Evolutionary conservation across 139 green algal species (phyloP).

Genomic region (Trebouxia sp.): DNA sequence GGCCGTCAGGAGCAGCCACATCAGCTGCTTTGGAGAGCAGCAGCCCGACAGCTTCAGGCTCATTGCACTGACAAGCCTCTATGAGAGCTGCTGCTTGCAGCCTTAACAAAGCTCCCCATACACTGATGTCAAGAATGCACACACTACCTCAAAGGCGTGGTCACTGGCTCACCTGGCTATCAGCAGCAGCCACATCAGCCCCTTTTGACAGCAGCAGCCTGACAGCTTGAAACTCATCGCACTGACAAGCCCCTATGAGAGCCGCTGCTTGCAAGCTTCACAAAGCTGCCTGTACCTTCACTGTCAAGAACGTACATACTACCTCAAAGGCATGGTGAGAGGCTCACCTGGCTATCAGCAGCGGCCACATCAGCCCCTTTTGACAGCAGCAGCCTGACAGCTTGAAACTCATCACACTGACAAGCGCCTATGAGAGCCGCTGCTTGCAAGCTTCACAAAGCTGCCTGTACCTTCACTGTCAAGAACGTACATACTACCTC

Average conservation of each 20-base stretch:
- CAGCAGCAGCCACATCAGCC: background rate
- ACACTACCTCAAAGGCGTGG: no score
- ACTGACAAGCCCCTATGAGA: background rate
- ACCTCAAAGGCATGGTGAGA: no score
- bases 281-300: no score
- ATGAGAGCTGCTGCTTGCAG: background rate
- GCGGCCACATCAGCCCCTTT: background rate
- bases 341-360: background rate
- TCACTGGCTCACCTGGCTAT: background rate
- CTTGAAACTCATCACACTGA: background rate
- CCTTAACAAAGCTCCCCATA: no score
- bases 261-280: no score
- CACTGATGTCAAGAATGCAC: no score
- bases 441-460: no score
- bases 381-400: background rate
- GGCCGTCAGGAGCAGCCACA: background rate
- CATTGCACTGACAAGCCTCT: background rate
- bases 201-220: background rate
- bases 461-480: no score
- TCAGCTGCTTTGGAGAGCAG: background rate
- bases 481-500: no score
- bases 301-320: no score
- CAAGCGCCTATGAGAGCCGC: background rate
- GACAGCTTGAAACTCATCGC: background rate
- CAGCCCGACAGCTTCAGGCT: background rate